Percentiles rank a stretch among this genome's conserved stretches.
phyloP scores from a whole-genome alignment of 805 yeast species.

The Jamesozyma spencerorum region DNA sequence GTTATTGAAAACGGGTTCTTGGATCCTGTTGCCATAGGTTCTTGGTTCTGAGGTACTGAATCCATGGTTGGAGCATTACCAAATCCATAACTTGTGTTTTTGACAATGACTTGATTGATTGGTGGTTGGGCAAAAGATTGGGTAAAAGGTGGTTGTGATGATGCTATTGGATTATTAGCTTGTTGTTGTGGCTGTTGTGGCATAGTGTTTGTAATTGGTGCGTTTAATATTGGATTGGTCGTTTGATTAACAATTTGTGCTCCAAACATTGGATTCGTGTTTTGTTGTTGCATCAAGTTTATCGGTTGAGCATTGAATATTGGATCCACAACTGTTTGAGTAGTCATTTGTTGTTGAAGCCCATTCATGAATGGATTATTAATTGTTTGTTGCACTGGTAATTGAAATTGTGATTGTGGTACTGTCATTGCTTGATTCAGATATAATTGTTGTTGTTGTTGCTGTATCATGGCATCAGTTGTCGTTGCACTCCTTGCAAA shows the following conservation, averaged over 20 bases:
- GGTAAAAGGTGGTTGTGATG: conserved; percentile 9
- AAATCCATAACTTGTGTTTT: conserved; percentile 5
- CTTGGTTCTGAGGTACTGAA: neutral
- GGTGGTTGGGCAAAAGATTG: conserved; percentile 1
- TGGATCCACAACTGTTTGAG: conserved; percentile 6
- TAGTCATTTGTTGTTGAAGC: conserved; percentile 10
- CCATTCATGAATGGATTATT: conserved; percentile 10
- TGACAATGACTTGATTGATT: neutral
- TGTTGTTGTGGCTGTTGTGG: conserved; percentile 11
- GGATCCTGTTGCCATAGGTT: conserved; percentile 19
- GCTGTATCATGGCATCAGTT: conserved; percentile 7
- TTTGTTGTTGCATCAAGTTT: too few relatives aligned
- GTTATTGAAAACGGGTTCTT: conserved; percentile 34
- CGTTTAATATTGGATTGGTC: too few relatives aligned
- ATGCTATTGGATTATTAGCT: too few relatives aligned
- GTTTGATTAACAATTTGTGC: too few relatives aligned
- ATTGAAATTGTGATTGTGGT: conserved; percentile 14
- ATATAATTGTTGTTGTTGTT: conserved; percentile 1
- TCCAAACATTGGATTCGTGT: too few relatives aligned
- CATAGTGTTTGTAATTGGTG: too few relatives aligned
- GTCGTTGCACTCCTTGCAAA: conserved; percentile 9
- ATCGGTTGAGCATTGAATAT: neutral
- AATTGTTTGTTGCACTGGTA: conserved; percentile 10
- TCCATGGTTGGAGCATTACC: neutral
- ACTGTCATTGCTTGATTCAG: conserved; percentile 13